Percentiles rank a stretch among this genome's conserved stretches.
Conservation (phyloP, 78 protist genomes). For the Bigelowiella natans region DNA sequence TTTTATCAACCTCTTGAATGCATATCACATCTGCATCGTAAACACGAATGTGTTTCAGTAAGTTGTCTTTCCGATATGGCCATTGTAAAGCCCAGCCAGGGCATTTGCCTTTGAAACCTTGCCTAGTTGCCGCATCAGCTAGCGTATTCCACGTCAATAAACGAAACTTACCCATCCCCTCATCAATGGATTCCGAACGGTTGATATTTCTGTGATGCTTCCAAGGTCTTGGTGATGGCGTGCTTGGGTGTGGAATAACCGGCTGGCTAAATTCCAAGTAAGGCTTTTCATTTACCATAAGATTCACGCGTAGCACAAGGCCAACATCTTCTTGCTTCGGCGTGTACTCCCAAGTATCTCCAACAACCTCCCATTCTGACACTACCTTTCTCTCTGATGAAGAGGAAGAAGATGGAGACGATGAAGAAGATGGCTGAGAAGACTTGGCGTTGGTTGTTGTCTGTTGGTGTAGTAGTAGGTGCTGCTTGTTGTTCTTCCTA, state of each 20-base stretch:
- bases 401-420: background rate
- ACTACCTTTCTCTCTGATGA: background rate
- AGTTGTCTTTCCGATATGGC: background rate
- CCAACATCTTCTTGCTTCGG: background rate
- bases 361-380: background rate
- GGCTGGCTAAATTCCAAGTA: background rate
- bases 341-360: background rate
- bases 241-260: background rate
- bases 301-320: background rate
- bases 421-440: background rate
- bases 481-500: too few relatives aligned
- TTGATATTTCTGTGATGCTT: background rate
- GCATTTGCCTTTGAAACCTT: background rate
- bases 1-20: background rate
- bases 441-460: too few relatives aligned
- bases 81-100: background rate
- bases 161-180: background rate
- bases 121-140: background rate
- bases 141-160: background rate
- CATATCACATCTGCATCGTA: background rate
- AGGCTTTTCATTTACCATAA: background rate
- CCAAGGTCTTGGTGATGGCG: background rate
- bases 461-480: too few relatives aligned
- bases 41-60: background rate
- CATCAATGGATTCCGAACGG: background rate